phyloP scores from a whole-genome alignment of 768 basidiomycete species.

The Ramaria rubella region DNA sequence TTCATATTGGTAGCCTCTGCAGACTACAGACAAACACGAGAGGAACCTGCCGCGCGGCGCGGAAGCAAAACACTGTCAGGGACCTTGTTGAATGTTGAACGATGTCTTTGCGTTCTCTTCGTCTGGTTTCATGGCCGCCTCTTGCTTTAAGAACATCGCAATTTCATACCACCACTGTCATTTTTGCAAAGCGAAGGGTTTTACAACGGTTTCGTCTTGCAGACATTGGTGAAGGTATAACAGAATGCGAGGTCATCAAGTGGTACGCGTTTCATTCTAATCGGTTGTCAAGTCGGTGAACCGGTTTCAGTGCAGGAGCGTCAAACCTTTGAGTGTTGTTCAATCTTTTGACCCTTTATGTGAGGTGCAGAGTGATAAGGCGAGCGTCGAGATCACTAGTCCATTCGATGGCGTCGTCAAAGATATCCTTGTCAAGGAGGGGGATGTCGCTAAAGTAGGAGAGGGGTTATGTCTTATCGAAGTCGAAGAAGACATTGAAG shows the following conservation, averaged over 20 bases:
- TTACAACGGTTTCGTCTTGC: constrained; percentile 40
- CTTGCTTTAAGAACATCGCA: not conserved
- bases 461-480: constrained; percentile 48
- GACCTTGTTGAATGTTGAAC: no score
- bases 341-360: constrained; percentile 61
- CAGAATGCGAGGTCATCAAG: constrained; percentile 83
- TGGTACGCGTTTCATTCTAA: constrained; percentile 46
- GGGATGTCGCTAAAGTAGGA: constrained; percentile 80
- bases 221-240: constrained; percentile 87
- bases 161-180: not conserved
- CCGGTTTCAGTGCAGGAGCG: constrained; percentile 42
- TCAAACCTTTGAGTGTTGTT: constrained; percentile 45
- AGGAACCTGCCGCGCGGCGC: no score
- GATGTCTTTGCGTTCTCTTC: not conserved
- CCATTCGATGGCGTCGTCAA: constrained; percentile 74
- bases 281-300: not conserved
- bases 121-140: not conserved
- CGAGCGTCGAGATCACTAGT: constrained; percentile 84
- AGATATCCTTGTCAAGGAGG: constrained; percentile 69
- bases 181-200: not conserved
- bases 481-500: constrained; percentile 53
- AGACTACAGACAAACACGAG: no score
- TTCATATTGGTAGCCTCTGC: no score
- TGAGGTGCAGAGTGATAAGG: constrained; percentile 88
- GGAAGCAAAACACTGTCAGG: no score